A percentile compares a stretch with the other conserved stretches of the same genome.
These are phyloP conservation scores for Phylloporus rhodoxanthus DNA, from an alignment of 768 basidiomycete genomes.

Conservation along the genomic window DNA sequence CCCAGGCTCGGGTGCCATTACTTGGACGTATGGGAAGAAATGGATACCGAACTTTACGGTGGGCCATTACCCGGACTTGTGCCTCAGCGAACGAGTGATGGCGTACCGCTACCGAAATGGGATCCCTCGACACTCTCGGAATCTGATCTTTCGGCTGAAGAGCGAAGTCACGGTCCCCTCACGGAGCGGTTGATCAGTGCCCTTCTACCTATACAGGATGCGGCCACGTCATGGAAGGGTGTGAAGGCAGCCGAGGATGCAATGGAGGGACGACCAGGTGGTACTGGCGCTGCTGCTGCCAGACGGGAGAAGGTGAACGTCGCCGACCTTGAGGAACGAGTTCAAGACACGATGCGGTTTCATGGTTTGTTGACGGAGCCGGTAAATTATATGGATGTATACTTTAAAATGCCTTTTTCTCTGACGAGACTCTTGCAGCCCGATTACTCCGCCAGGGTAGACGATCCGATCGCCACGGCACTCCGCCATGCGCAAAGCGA, in stretches of 20 bases:
- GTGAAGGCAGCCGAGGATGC: slow-evolving; percentile 81
- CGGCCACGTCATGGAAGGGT: slow-evolving; percentile 57
- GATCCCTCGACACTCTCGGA: slow-evolving; percentile 80
- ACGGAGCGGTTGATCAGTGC: slow-evolving; percentile 81
- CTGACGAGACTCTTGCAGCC: slow-evolving; percentile 42
- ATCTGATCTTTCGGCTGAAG: slow-evolving; percentile 60
- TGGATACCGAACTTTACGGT: slow-evolving; percentile 58
- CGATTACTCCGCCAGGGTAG: slow-evolving; percentile 71
- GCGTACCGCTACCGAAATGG: slow-evolving; percentile 58
- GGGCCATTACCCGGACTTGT: slow-evolving; percentile 37
- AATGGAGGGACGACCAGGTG: slow-evolving; percentile 78
- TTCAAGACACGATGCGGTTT: slow-evolving; percentile 71
- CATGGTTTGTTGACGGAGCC: slow-evolving; percentile 64
- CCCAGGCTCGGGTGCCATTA: slow-evolving; percentile 86
- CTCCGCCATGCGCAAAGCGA: slow-evolving; percentile 84
- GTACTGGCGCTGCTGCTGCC: slow-evolving; percentile 72
- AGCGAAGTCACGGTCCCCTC: slow-evolving; percentile 79
- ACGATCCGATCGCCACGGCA: slow-evolving; percentile 90
- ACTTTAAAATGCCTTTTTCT: slow-evolving; percentile 8
- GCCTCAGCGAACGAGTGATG: slow-evolving; percentile 32
- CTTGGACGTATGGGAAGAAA: slow-evolving; percentile 87
- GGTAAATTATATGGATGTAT: slow-evolving; percentile 43
- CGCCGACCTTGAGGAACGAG: slow-evolving; percentile 68
- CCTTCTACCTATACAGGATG: slow-evolving; percentile 63
- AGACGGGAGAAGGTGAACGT: slow-evolving; percentile 72